Base-by-base conservation (phyloP, 140 eudicot genomes). In the Anethum foeniculum region DNA sequence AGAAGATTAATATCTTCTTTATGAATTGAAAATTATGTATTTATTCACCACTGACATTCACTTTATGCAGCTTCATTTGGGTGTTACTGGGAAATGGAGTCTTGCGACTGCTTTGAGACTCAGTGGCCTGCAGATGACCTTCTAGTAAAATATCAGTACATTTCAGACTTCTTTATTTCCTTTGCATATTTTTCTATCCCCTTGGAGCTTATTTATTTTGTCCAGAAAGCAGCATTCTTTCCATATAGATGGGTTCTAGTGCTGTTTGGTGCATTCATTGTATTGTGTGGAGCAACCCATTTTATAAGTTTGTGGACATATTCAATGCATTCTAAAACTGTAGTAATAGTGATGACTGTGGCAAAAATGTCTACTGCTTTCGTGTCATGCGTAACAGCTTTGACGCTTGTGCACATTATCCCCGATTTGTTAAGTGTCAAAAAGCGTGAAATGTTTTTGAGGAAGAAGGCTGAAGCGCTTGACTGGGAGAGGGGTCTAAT, bases 181-280 rank as follows among this genome's bases (percentile, higher is more conserved):
- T 87, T 95, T 64, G 99, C 99, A 28, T 95, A 95, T 84, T 95
- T 95, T 86, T 95, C 97, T n/a, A 95, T 95, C 77, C 99, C 99
- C 0, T 84, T 95, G 84, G 99, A 95, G 86, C 87, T 95, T 80
- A 89, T 95, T 51, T 95, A 95, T 80, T 95, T 95, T 75, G 97
- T 95, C 30, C 94, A 95, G 88, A 95, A 92, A 83, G 90, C 97
- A 19, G 96, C 97, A 7, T 93, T 95, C 82, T 95, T 95, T 83
- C 99, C 99, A 4, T 95, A 95, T 43, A 82, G 93, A 88, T 95
- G 97, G 99, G 99, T 95, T 71, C 97, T 95, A 81, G 92, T 95
- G 88, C 97, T 91, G 88, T 95, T 95, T 83, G 97, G 99, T 75
- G 99, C 99, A 12, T 95, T 95, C 71, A 95, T 95, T 75, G 97